These are phyloP conservation scores for Trifolium fragiferum DNA, from an alignment of 306 rosid genomes.

Conservation along the genomic window DNA sequence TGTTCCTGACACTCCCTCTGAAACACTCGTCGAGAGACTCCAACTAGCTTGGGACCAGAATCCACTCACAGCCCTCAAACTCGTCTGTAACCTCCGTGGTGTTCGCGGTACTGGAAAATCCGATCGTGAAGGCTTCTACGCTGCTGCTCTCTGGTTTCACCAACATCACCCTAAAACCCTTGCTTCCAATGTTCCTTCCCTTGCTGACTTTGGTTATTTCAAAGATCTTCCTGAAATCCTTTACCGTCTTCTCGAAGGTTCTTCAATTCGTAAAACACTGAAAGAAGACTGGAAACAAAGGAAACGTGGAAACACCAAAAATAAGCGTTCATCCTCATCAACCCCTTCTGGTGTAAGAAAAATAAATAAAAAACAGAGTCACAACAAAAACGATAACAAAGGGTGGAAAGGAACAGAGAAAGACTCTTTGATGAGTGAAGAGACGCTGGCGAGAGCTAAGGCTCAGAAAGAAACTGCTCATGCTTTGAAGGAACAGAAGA, in stretches of 20 bases:
- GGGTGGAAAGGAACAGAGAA: background rate
- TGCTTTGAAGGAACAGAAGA: conserved; percentile 47
- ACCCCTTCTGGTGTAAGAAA: conserved; percentile 19
- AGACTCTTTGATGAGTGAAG: background rate
- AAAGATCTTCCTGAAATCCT: conserved; percentile 81
- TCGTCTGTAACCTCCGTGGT: conserved; percentile 66
- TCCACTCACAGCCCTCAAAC: conserved; percentile 66
- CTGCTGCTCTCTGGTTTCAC: conserved; percentile 68
- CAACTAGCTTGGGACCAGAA: conserved; percentile 52
- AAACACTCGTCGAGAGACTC: conserved; percentile 39
- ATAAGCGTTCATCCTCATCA: background rate
- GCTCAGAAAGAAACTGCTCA: conserved; percentile 52
- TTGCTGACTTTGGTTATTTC: conserved; percentile 69
- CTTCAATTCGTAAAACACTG: conserved; percentile 43
- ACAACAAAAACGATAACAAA: background rate
- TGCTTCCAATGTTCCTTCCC: conserved; percentile 53
- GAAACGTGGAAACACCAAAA: background rate
- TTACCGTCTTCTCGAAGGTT: conserved; percentile 60
- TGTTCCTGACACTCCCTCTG: conserved; percentile 55
- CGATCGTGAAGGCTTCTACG: conserved; percentile 53
- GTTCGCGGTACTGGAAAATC: conserved; percentile 76
- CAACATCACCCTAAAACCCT: conserved; percentile 68
- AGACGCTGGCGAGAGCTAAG: conserved; percentile 1
- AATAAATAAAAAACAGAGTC: background rate
- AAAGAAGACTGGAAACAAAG: conserved; percentile 40